Percentiles rank a stretch among this genome's conserved stretches.
These are phyloP conservation scores for Gossypium thurberi DNA, from an alignment of 345 rosid genomes.

Conservation along the genomic window DNA sequence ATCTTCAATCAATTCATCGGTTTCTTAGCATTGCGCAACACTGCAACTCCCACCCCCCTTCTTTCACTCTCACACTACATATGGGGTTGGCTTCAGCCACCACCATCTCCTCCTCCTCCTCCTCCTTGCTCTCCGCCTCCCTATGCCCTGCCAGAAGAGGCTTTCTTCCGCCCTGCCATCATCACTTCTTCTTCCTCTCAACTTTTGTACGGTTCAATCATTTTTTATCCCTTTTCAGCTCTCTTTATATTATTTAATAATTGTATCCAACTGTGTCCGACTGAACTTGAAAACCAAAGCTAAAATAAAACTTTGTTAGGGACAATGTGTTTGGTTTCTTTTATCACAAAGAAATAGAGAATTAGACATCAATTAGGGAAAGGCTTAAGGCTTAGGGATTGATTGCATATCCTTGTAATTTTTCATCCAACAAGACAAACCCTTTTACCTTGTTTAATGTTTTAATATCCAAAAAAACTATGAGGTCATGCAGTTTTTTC, in stretches of 20 bases:
- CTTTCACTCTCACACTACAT: neutral
- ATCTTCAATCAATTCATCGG: neutral
- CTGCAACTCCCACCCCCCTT: neutral
- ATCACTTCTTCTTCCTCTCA: neutral
- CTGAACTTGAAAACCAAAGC: too few relatives aligned
- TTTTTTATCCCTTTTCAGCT: neutral
- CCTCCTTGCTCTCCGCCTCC: neutral
- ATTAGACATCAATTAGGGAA: neutral
- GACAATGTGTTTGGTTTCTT: neutral
- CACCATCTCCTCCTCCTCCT: neutral
- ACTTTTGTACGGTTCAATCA: constrained; percentile 4
- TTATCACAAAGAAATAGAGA: neutral
- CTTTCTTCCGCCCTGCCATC: neutral
- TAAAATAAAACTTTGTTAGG: neutral
- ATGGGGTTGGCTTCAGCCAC: neutral
- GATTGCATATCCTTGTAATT: neutral
- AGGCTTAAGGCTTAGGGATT: neutral
- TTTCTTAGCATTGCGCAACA: neutral
- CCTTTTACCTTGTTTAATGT: too few relatives aligned
- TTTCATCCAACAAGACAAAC: neutral
- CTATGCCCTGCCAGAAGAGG: neutral
- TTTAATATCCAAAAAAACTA: neutral
- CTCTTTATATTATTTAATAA: neutral
- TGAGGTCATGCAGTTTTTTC: constrained; percentile 11
- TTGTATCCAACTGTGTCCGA: too few relatives aligned